Base-by-base conservation (phyloP, 306 rosid species). In the Gillenia trifoliata region DNA sequence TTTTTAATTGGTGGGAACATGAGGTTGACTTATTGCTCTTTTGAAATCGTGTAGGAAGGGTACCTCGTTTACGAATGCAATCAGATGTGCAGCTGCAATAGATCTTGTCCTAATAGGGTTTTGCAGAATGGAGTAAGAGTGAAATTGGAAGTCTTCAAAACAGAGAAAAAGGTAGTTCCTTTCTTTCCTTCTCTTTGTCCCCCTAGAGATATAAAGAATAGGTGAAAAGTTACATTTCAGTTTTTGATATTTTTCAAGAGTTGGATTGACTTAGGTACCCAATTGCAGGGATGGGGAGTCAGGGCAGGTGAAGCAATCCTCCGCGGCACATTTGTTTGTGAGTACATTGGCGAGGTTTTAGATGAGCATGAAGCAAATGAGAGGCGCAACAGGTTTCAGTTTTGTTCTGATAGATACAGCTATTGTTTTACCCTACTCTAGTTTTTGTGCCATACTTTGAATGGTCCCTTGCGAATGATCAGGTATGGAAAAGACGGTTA, bases 61-160 rank as follows among this genome's bases (percentile, higher is more conserved):
- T 95, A 95, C 89, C 96, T 95, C 56, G 96, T 92, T 76, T 95
- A 90, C 64, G 99, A 95, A 82, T 95, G 99, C 84, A 95, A 89
- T 83, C 83, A 80, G 20, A 81, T 74, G 91, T 95, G 99, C 89
- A 84, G 90, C 87, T 95, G 99, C 84, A 78, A 80, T 72, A 86
- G 79, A 79, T 75, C 83, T 78, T 92, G 99, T 81, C 93, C 93
- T 63, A 95, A 95, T 82, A 90, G 96, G 73, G 80, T 92, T 78
- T 83, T 95, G 89, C 99, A 95, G 87, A 95, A 95, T 60, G 99
- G 98, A 78, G 89, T 95, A 22, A 81, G 87, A 79, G 93, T 89
- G 82, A 95, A 88, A 82, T 80, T 95, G 83, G 97, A 92, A 88
- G 91, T 95, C 75, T 95, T 89, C 66, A 85, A 78, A 86, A 90